Percentiles rank a stretch among this genome's conserved stretches.
phyloP scores from a whole-genome alignment of 805 yeast genomes.

The Metschnikowia dekortorum region DNA sequence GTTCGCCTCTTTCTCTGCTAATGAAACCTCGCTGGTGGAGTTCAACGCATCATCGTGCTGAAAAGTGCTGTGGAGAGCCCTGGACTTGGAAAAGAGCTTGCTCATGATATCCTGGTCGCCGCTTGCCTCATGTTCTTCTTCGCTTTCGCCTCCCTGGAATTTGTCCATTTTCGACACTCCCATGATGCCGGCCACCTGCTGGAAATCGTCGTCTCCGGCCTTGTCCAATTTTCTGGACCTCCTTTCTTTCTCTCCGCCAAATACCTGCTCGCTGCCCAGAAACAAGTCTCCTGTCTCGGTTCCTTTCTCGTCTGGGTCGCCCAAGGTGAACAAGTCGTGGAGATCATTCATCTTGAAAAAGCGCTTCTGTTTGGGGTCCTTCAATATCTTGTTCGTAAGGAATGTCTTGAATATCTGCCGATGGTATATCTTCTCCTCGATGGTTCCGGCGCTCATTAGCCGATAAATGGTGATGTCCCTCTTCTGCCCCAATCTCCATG shows the following conservation, averaged over 20 bases:
- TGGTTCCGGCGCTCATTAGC: slow-evolving; percentile 89
- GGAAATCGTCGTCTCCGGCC: slow-evolving; percentile 60
- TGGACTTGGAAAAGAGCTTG: slow-evolving; percentile 65
- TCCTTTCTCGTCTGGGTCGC: slow-evolving; percentile 64
- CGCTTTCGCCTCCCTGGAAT: slow-evolving; percentile 50
- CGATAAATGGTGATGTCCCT: slow-evolving; percentile 87
- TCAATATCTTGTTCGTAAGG: slow-evolving; percentile 84
- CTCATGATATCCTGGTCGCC: slow-evolving; percentile 55
- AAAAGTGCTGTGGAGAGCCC: slow-evolving; percentile 62
- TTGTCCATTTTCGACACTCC: slow-evolving; percentile 75
- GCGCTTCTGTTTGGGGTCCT: slow-evolving; percentile 91
- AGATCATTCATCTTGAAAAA: slow-evolving; percentile 90
- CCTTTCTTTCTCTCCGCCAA: slow-evolving; percentile 30
- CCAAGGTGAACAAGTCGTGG: slow-evolving; percentile 82
- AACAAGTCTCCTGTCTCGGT: slow-evolving; percentile 68
- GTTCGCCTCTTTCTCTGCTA: slow-evolving; percentile 64
- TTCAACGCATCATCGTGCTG: slow-evolving; percentile 76
- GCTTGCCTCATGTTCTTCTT: slow-evolving; percentile 35
- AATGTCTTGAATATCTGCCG: slow-evolving; percentile 95
- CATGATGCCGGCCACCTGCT: slow-evolving; percentile 53
- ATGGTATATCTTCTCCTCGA: slow-evolving; percentile 95
- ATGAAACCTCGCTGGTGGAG: slow-evolving; percentile 43
- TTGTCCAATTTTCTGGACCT: slow-evolving; percentile 29
- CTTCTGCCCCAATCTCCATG: slow-evolving; percentile 96
- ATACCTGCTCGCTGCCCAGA: slow-evolving; percentile 41